Evolutionary conservation across 2,329 filamentous ascomycete genomes (phyloP), one percentile per base, ranked within the genome.

Genomic region (Fusarium brachygibbosum): DNA sequence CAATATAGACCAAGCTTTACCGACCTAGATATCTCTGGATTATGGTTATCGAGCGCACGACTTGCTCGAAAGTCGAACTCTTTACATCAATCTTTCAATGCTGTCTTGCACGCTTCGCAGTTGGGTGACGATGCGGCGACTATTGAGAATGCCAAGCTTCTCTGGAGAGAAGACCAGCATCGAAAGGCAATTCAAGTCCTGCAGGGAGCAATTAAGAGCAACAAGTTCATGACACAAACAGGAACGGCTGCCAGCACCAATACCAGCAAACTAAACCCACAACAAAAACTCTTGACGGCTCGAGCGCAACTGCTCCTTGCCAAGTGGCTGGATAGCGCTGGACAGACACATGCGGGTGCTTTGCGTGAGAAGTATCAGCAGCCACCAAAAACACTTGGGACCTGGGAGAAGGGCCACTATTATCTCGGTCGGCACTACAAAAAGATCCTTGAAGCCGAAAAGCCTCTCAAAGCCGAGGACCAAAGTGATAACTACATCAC

Each of bases 381-480:
- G 70, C 94, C 94, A 2, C 88, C 92, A n/a, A 90, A 87, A 76
- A 89, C 88, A 2, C 83, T 85, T 72, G 81, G 84, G 7, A 88
- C 88, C 52, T 99, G 95, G 94, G 96, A 99, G 77, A 98, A 98
- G 79, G 94, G 93, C 0, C 95, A 98, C 77, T 99, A 98, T 78
- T 97, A 98, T 78, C 87, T 99, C 12, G 96, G 96, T 7, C 93
- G 95, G 46, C 94, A 98, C 79, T 99, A 99, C 85, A 97, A 97
- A 78, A 99, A 98, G 79, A 87, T 98, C 6, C 83, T 98, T 5
- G 95, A 98, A 74, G 93, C 93, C 0, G 94, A 98, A 78, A 94
- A 93, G 78, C 83, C 87, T 3, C 87, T 97, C 53, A 90, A 91
- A 37, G 84, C 88, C 19, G 88, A 91, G 29, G 94, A 94, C 68